These are phyloP conservation scores for Lactarius vividus DNA, from an alignment of 768 basidiomycete genomes.

Conservation along the genomic window DNA sequence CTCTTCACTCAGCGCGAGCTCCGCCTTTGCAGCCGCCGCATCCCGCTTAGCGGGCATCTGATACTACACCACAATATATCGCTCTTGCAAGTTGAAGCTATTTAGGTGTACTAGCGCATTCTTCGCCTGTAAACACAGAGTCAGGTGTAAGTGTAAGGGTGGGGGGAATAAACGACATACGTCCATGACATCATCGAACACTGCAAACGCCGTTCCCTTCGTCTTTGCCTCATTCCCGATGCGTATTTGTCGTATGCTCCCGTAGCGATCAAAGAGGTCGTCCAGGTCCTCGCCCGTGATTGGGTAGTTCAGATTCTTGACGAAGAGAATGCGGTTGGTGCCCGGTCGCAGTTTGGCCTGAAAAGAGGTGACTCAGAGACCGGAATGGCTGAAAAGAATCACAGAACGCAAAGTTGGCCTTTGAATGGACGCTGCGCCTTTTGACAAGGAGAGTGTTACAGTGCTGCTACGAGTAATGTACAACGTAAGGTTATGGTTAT, in stretches of 20 bases:
- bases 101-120: conserved; percentile 96
- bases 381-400: conserved; percentile 1
- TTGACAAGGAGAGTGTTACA: background rate
- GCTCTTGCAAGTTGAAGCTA: conserved; percentile 96
- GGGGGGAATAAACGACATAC: conserved; percentile 38
- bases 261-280: conserved; percentile 96
- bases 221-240: conserved; percentile 91
- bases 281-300: conserved; percentile 94
- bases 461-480: background rate
- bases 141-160: conserved; percentile 20
- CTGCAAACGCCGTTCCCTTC: conserved; percentile 95
- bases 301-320: conserved; percentile 90
- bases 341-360: conserved; percentile 89
- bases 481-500: background rate
- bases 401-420: conserved; percentile 61
- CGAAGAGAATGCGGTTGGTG: conserved; percentile 88
- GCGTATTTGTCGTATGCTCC: conserved; percentile 92
- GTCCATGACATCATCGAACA: conserved; percentile 95
- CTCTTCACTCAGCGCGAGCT: conserved; percentile 87
- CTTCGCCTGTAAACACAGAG: conserved; percentile 63
- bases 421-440: conserved; percentile 54
- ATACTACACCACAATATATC: conserved; percentile 96
- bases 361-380: background rate
- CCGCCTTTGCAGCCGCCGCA: conserved; percentile 89
- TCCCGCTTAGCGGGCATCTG: conserved; percentile 98